Conservation (phyloP, 371 early-diverging fungal species). For the Thermomucor indicae-seudaticae region DNA sequence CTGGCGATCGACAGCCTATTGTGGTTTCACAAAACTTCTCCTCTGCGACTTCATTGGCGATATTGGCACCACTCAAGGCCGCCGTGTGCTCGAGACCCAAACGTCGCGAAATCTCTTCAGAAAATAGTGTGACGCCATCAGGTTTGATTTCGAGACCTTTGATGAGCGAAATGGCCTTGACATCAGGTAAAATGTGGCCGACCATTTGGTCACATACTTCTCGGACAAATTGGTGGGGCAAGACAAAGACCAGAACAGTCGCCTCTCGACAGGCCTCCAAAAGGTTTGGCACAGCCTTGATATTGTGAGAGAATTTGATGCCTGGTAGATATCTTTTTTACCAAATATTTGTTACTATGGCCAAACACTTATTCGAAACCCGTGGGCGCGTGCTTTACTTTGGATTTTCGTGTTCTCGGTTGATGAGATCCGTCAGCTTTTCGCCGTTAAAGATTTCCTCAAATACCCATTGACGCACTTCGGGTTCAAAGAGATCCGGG, state of each 20-base stretch:
- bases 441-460: conserved; percentile 83
- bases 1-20: conserved; percentile 70
- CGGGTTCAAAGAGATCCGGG: conserved; percentile 62
- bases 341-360: neutral
- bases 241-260: conserved; percentile 90
- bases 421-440: conserved; percentile 92
- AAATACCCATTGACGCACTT: conserved; percentile 95
- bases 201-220: conserved; percentile 73
- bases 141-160: conserved; percentile 88
- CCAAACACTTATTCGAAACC: neutral
- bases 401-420: conserved; percentile 90
- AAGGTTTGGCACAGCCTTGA: conserved; percentile 83
- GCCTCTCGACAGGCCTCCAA: conserved; percentile 74
- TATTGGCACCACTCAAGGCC: conserved; percentile 98
- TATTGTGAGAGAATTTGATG: conserved; percentile 82
- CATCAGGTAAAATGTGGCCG: conserved; percentile 58
- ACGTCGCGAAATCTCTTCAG: conserved; percentile 80
- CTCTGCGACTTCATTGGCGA: conserved; percentile 96
- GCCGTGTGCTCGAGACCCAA: conserved; percentile 76
- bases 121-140: conserved; percentile 77
- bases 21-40: conserved; percentile 97
- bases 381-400: conserved; percentile 50
- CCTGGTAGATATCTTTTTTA: conserved; percentile 81
- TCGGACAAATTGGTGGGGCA: conserved; percentile 97
- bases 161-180: conserved; percentile 92